Evolutionary conservation across 352 stramenopile genomes (phyloP).

Genomic region (Phytophthora lateralis): DNA sequence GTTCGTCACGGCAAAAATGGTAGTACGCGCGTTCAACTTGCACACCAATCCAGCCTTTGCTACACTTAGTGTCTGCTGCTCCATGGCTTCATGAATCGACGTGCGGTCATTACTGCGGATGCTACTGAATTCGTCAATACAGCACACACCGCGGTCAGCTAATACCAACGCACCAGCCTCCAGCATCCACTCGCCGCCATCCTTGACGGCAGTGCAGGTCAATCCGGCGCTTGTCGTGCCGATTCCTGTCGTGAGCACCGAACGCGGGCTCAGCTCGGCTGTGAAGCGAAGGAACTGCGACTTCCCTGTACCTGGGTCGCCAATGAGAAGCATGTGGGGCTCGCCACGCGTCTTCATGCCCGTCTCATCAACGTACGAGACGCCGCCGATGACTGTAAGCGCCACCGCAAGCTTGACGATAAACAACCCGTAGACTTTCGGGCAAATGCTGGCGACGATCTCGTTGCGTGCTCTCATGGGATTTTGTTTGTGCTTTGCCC

Average conservation of each 20-base stretch:
- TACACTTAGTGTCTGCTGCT: slow-evolving; percentile 97
- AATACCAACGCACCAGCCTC: slow-evolving; percentile 95
- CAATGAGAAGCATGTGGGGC: slow-evolving; percentile 87
- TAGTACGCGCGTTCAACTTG: slow-evolving; percentile 95
- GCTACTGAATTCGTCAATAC: slow-evolving; percentile 98
- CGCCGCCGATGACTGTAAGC: slow-evolving; percentile 93
- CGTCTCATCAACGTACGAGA: slow-evolving; percentile 67
- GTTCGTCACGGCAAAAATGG: slow-evolving; percentile 97
- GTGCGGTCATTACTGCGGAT: slow-evolving; percentile 94
- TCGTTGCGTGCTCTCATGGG: slow-evolving; percentile 84
- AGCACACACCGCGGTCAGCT: slow-evolving; percentile 93
- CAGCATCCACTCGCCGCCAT: slow-evolving; percentile 95
- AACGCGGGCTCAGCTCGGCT: slow-evolving; percentile 93
- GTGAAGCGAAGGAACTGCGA: slow-evolving; percentile 97
- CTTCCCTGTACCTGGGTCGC: slow-evolving; percentile 87
- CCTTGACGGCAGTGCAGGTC: slow-evolving; percentile 96
- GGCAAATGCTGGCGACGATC: slow-evolving; percentile 94
- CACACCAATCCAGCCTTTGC: slow-evolving; percentile 98
- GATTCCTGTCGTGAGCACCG: slow-evolving; percentile 96
- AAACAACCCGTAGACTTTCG: slow-evolving; percentile 94
- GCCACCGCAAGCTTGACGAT: slow-evolving; percentile 93
- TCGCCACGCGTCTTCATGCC: slow-evolving; percentile 85
- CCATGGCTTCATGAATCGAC: slow-evolving; percentile 98
- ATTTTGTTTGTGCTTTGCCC: slow-evolving; percentile 56
- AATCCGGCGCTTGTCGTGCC: slow-evolving; percentile 96